Conservation (phyloP, 257 asterid species). For the Scutellaria barbata region DNA sequence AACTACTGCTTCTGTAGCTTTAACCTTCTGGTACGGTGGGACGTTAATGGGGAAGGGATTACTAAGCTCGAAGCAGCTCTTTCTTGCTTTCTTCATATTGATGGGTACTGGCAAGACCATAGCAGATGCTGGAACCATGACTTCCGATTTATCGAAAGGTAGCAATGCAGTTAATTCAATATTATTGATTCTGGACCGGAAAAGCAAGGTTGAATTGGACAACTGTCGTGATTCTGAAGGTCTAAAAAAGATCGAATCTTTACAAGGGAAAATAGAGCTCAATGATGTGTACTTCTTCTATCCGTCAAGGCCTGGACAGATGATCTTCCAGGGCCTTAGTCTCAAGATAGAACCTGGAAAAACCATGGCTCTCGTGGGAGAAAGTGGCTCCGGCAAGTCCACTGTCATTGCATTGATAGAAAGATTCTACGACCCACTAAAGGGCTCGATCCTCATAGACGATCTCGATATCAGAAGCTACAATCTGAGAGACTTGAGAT, state of each 20-base stretch:
- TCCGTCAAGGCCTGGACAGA: slow-evolving; percentile 54
- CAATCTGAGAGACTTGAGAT: slow-evolving; percentile 49
- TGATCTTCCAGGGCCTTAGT: slow-evolving; percentile 48
- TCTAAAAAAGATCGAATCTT: slow-evolving; percentile 25
- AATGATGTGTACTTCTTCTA: slow-evolving; percentile 46
- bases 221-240: slow-evolving; percentile 21
- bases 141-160: slow-evolving; percentile 53
- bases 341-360: slow-evolving; percentile 50
- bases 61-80: slow-evolving; percentile 1
- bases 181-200: slow-evolving; percentile 45
- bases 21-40: slow-evolving; percentile 63
- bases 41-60: slow-evolving; percentile 39
- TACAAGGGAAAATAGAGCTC: slow-evolving; percentile 49
- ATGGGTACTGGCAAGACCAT: slow-evolving; percentile 50
- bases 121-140: slow-evolving; percentile 61
- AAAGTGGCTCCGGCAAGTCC: slow-evolving; percentile 67
- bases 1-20: slow-evolving; percentile 40
- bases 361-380: slow-evolving; percentile 52
- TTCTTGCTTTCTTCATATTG: slow-evolving; percentile 23
- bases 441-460: slow-evolving; percentile 48
- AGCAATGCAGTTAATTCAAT: slow-evolving; percentile 45
- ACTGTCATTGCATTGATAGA: slow-evolving; percentile 52
- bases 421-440: slow-evolving; percentile 55
- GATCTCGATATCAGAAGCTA: slow-evolving; percentile 46
- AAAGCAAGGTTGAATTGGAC: slow-evolving; percentile 47